Evolutionary conservation across 305 asterid species (phyloP).

Genomic region (Rubia tinctorum): DNA sequence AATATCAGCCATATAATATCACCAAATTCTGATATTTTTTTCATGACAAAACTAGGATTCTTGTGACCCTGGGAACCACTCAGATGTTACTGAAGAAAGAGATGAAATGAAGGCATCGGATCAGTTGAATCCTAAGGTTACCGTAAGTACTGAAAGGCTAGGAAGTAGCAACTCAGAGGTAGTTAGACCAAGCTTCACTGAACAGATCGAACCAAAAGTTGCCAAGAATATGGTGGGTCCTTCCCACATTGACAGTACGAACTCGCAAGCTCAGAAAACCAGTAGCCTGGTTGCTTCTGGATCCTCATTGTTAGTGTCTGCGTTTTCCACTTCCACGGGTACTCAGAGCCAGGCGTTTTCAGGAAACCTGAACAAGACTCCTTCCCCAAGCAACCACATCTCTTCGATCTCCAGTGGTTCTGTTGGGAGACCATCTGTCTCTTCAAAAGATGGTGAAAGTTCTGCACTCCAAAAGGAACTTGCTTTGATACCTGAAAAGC

Average conservation of each 20-base stretch:
- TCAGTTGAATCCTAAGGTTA: conserved; percentile 24
- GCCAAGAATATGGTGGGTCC: conserved; percentile 23
- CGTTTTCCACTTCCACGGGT: conserved; percentile 36
- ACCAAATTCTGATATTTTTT: conserved; percentile 10
- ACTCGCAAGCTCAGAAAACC: conserved; percentile 26
- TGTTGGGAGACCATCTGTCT: conserved; percentile 19
- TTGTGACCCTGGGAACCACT: conserved; percentile 71
- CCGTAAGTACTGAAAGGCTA: conserved; percentile 27
- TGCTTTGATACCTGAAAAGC: conserved; percentile 41
- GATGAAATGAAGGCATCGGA: conserved; percentile 46
- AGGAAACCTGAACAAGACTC: conserved; percentile 24
- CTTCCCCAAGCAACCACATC: conserved; percentile 20
- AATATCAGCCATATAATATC: not conserved
- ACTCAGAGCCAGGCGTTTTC: conserved; percentile 23
- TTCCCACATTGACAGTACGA: conserved; percentile 20
- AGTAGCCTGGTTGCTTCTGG: conserved; percentile 25
- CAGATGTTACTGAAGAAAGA: conserved; percentile 79
- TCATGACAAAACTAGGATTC: conserved; percentile 54
- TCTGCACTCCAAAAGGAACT: conserved; percentile 35
- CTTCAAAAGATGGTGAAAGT: conserved; percentile 22
- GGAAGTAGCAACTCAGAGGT: conserved; percentile 27
- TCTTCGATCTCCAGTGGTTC: conserved; percentile 14
- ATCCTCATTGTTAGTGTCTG: conserved; percentile 39
- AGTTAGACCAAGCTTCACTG: conserved; percentile 17
- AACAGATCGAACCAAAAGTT: conserved; percentile 22